A percentile compares a stretch with the other conserved stretches of the same genome.
Evolutionary conservation across 1,284 basidiomycete species (phyloP).

Genomic region (Malassezia equina): DNA sequence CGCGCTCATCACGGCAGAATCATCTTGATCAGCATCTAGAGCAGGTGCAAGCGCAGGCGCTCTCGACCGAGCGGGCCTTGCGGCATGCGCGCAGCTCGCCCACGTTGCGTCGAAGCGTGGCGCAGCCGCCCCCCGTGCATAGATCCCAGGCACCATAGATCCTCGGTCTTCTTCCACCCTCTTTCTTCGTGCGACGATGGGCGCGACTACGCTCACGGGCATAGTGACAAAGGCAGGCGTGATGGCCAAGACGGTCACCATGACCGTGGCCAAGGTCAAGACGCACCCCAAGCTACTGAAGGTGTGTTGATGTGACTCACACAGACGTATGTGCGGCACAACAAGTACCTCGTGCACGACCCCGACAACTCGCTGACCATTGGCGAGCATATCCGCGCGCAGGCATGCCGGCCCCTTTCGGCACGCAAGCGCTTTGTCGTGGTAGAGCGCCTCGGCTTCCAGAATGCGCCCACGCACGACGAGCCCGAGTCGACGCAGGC

Average conservation of each 20-base stretch:
- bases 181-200: constrained; percentile 13
- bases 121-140: not conserved
- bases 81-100: constrained; percentile 5
- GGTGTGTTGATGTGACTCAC: constrained; percentile 16
- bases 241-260: constrained; percentile 44
- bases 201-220: constrained; percentile 20
- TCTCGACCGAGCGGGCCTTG: constrained; percentile 1
- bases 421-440: constrained; percentile 38
- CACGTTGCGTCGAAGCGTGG: not conserved
- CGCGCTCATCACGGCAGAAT: not conserved
- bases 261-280: constrained; percentile 33
- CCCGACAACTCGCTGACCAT: constrained; percentile 25
- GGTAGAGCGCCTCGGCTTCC: constrained; percentile 25
- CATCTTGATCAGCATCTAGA: not conserved
- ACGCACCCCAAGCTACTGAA: constrained; percentile 39
- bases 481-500: constrained; percentile 10
- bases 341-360: constrained; percentile 44
- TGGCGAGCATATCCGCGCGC: constrained; percentile 37
- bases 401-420: constrained; percentile 38
- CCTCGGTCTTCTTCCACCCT: not conserved
- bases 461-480: not conserved
- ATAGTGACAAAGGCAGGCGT: constrained; percentile 41
- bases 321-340: constrained; percentile 35
- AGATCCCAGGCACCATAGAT: constrained; percentile 2
- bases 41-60: not conserved